A percentile compares a stretch with the other conserved stretches of the same genome.
Evolutionary conservation across 2,329 filamentous ascomycete species (phyloP).

Genomic region (Neonectria punicea): DNA sequence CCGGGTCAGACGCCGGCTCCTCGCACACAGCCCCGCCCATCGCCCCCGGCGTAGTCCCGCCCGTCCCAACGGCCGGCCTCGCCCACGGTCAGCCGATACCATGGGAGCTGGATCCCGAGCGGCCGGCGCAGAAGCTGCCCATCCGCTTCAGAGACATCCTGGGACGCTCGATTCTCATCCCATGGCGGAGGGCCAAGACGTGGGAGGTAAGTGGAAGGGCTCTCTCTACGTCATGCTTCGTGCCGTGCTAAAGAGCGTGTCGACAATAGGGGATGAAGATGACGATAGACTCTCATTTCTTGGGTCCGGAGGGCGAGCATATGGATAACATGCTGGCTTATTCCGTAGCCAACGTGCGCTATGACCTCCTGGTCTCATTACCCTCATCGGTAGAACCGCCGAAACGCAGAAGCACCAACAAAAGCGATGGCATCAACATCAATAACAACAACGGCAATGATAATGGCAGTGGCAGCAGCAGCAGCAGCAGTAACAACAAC

Average conservation of each 20-base stretch:
- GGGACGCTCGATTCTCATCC: slow-evolving; percentile 20
- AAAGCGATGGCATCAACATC: neutral
- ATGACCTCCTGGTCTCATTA: slow-evolving; percentile 17
- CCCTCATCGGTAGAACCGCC: slow-evolving; percentile 18
- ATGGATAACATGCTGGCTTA: slow-evolving; percentile 2
- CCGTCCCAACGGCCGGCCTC: slow-evolving; percentile 11
- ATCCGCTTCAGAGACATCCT: slow-evolving; percentile 23
- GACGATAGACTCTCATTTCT: slow-evolving; percentile 25
- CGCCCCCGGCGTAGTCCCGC: neutral
- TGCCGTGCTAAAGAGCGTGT: neutral
- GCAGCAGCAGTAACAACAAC: neutral
- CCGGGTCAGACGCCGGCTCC: slow-evolving; percentile 7
- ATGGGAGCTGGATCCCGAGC: slow-evolving; percentile 30
- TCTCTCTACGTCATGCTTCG: neutral
- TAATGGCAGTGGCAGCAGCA: neutral
- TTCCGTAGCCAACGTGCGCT: slow-evolving; percentile 19
- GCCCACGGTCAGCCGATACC: slow-evolving; percentile 19
- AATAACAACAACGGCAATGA: neutral
- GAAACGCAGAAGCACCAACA: slow-evolving; percentile 9
- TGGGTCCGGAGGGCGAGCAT: slow-evolving; percentile 5
- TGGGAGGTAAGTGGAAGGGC: slow-evolving; percentile 24
- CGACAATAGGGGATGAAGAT: slow-evolving; percentile 29
- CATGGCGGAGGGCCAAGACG: slow-evolving; percentile 29
- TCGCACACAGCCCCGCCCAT: slow-evolving; percentile 11
- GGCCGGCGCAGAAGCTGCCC: slow-evolving; percentile 24